phyloP scores from a whole-genome alignment of 2,329 filamentous ascomycete genomes.

The Calonectria henricotiae region DNA sequence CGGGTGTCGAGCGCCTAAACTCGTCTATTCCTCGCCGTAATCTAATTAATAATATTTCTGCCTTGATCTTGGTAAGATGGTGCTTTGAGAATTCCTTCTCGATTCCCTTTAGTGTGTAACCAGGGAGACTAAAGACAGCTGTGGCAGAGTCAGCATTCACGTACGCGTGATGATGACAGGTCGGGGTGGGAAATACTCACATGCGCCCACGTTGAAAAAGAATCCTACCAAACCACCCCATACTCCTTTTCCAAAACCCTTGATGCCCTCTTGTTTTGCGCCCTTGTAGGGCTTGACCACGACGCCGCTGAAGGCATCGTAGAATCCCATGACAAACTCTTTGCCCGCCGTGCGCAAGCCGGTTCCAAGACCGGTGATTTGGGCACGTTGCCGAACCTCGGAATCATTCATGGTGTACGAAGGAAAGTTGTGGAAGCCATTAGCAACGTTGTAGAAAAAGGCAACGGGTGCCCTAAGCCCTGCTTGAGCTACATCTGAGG shows the following conservation, averaged over 20 bases:
- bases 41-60: conserved; percentile 56
- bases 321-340: conserved; percentile 76
- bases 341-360: conserved; percentile 76
- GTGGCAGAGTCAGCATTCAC: neutral
- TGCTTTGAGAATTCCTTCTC: conserved; percentile 65
- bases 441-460: conserved; percentile 78
- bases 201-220: conserved; percentile 63
- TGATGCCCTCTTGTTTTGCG: conserved; percentile 74
- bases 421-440: conserved; percentile 82
- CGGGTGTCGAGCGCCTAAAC: conserved; percentile 44
- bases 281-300: conserved; percentile 77
- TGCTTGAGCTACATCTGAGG: conserved; percentile 74
- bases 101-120: conserved; percentile 70
- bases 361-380: conserved; percentile 77
- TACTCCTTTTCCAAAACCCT: conserved; percentile 75
- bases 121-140: conserved; percentile 63
- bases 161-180: neutral
- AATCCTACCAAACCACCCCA: conserved; percentile 63
- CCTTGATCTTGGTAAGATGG: conserved; percentile 55
- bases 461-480: conserved; percentile 78
- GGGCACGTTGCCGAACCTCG: conserved; percentile 75
- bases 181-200: conserved; percentile 44
- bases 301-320: conserved; percentile 79
- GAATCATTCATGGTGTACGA: conserved; percentile 74
- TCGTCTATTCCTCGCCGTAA: conserved; percentile 54